These are phyloP conservation scores for Anacardium occidentale DNA, from an alignment of 345 rosid species.

Conservation along the genomic window DNA sequence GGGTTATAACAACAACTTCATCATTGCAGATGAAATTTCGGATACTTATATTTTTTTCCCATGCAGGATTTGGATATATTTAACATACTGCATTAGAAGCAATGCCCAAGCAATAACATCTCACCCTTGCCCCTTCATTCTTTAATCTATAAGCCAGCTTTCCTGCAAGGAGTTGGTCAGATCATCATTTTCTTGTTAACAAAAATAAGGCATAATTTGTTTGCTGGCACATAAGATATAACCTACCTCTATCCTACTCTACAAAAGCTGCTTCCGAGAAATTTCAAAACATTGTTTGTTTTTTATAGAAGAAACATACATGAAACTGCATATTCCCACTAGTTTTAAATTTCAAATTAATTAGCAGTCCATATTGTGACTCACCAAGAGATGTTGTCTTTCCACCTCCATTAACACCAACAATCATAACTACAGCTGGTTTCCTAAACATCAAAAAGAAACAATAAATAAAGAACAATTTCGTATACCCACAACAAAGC, in stretches of 20 bases:
- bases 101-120: slow-evolving; percentile 16
- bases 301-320: neutral
- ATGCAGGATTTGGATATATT: neutral
- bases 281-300: no score
- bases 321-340: neutral
- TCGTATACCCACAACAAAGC: neutral
- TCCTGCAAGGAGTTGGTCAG: slow-evolving; percentile 46
- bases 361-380: slow-evolving; percentile 6
- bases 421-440: slow-evolving; percentile 87
- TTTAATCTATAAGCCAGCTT: slow-evolving; percentile 88
- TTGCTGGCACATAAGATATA: neutral
- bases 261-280: no score
- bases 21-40: no score
- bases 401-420: slow-evolving; percentile 95
- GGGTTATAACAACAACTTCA: neutral
- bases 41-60: neutral
- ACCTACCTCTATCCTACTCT: neutral
- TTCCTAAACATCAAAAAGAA: slow-evolving; percentile 47
- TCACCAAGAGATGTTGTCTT: slow-evolving; percentile 98
- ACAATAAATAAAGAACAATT: slow-evolving; percentile 3
- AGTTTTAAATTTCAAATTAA: neutral
- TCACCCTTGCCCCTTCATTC: slow-evolving; percentile 83
- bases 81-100: slow-evolving; percentile 14
- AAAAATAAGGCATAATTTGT: slow-evolving; percentile 12
- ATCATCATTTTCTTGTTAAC: neutral